phyloP scores from a whole-genome alignment of 306 rosid genomes.

The Rosa multiflora region DNA sequence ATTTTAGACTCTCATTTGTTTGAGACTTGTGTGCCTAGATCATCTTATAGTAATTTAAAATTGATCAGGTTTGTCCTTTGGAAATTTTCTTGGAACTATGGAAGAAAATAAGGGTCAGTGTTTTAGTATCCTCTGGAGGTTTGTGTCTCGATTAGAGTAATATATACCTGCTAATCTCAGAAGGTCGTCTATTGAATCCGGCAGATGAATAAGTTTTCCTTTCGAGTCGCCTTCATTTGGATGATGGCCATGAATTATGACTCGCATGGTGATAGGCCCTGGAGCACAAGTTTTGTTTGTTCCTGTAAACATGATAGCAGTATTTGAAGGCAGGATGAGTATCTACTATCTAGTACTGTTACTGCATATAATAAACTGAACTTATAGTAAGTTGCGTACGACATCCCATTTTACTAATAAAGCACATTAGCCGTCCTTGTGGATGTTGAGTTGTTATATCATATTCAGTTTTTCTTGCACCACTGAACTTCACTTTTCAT shows the following conservation, averaged over 20 bases:
- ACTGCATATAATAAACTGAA: background rate
- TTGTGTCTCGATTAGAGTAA: conserved; percentile 25
- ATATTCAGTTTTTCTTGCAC: background rate
- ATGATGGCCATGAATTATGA: conserved; percentile 61
- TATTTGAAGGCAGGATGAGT: background rate
- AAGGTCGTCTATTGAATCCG: conserved; percentile 66
- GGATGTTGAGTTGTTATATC: background rate
- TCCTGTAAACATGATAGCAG: conserved; percentile 40
- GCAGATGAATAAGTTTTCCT: conserved; percentile 68
- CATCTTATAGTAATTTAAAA: background rate
- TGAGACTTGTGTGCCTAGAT: background rate
- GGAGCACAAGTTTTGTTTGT: conserved; percentile 28
- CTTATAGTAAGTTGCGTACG: too few species aligned
- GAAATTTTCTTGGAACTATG: background rate
- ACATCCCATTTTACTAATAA: too few species aligned
- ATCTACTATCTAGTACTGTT: background rate
- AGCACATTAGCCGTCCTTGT: background rate
- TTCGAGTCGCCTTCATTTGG: conserved; percentile 51
- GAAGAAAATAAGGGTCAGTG: background rate
- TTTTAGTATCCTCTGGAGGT: conserved; percentile 10
- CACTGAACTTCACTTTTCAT: background rate
- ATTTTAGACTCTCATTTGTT: background rate
- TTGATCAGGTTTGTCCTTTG: background rate
- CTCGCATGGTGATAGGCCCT: conserved; percentile 44
- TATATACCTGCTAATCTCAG: conserved; percentile 62